phyloP scores from a whole-genome alignment of 345 rosid genomes.

The Melaleuca quinquenervia region DNA sequence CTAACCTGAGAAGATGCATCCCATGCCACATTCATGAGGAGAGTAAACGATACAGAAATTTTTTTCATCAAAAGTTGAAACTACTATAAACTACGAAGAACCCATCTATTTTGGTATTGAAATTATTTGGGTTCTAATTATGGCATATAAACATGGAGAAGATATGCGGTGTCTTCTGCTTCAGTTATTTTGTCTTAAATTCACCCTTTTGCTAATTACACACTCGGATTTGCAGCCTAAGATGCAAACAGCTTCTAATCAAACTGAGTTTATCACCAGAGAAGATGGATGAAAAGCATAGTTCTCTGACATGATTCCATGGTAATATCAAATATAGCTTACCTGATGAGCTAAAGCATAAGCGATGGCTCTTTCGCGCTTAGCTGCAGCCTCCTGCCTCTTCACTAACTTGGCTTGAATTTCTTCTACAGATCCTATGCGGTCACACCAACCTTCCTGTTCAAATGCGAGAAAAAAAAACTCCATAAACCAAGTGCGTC shows the following conservation, averaged over 20 bases:
- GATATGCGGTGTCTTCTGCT: neutral
- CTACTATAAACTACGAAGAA: neutral
- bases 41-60: neutral
- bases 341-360: conserved; percentile 99
- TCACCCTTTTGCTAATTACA: neutral
- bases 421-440: conserved; percentile 87
- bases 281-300: neutral
- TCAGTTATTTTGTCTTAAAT: neutral
- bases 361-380: conserved; percentile 99
- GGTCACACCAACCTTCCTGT: conserved; percentile 98
- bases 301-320: neutral
- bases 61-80: neutral
- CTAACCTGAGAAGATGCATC: neutral
- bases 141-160: neutral
- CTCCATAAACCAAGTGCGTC: neutral
- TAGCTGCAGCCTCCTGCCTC: conserved; percentile 97
- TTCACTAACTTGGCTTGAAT: conserved; percentile 86
- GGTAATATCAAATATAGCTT: neutral
- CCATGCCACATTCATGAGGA: neutral
- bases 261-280: neutral
- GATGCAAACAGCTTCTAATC: neutral
- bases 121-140: neutral
- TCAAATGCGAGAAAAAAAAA: neutral
- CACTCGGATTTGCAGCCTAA: neutral
- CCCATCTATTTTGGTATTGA: neutral